phyloP scores from a whole-genome alignment of 257 asterid genomes.

The Avicennia marina region DNA sequence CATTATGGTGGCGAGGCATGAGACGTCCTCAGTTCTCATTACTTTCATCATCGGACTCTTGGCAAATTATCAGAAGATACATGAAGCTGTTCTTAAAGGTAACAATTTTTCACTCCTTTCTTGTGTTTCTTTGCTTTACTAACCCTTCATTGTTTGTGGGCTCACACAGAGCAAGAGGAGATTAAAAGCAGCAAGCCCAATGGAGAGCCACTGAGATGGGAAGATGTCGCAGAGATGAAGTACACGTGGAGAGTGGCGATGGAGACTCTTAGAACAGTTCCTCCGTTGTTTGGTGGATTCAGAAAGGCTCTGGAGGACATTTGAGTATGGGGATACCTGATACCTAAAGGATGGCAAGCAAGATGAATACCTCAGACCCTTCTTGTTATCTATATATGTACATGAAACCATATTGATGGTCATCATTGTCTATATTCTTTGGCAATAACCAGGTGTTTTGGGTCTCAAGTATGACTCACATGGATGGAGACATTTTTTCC shows the following conservation, averaged over 20 bases:
- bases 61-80: constrained; percentile 37
- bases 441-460: background rate
- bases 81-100: constrained; percentile 59
- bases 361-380: background rate
- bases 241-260: constrained; percentile 72
- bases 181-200: constrained; percentile 31
- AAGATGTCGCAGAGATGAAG: constrained; percentile 65
- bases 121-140: no score
- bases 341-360: constrained; percentile 75
- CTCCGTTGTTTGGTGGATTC: constrained; percentile 69
- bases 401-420: background rate
- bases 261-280: constrained; percentile 57
- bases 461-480: background rate
- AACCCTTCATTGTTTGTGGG: no score
- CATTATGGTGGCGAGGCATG: constrained; percentile 65
- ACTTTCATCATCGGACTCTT: constrained; percentile 51
- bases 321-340: constrained; percentile 52
- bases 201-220: constrained; percentile 52
- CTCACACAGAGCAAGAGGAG: no score
- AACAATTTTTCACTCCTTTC: no score
- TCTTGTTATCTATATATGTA: background rate
- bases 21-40: constrained; percentile 57
- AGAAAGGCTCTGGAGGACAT: constrained; percentile 50
- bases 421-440: background rate
- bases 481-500: constrained; percentile 14